Evolutionary conservation across 106 monocot genomes (phyloP).

Genomic region (Acorus calamus): DNA sequence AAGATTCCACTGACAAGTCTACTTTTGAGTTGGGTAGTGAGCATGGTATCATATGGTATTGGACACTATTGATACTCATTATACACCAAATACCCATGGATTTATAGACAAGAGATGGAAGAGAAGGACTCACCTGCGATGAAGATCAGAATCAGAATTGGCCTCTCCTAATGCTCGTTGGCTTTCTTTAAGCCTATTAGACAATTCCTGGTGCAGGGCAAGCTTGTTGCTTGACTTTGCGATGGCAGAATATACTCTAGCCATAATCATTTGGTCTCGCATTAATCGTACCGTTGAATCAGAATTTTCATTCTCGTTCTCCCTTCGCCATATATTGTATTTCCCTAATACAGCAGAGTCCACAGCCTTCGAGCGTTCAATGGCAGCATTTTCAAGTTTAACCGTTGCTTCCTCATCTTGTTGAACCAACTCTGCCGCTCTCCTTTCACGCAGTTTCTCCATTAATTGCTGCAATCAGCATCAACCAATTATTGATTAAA

Average conservation of each 20-base stretch:
- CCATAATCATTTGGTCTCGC: slow-evolving; percentile 66
- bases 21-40: too few species aligned
- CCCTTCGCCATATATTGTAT: slow-evolving; percentile 61
- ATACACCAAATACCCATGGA: too few species aligned
- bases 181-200: slow-evolving; percentile 44
- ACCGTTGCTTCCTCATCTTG: slow-evolving; percentile 36
- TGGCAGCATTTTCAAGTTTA: slow-evolving; percentile 62
- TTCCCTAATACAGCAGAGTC: slow-evolving; percentile 60
- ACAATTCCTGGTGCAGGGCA: slow-evolving; percentile 53
- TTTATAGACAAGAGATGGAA: too few species aligned
- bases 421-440: slow-evolving; percentile 41
- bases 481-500: too few species aligned
- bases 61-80: too few species aligned
- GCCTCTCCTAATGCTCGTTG: slow-evolving; percentile 58
- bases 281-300: slow-evolving; percentile 48
- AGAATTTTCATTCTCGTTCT: slow-evolving; percentile 58
- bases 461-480: slow-evolving; percentile 35
- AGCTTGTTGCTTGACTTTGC: slow-evolving; percentile 57
- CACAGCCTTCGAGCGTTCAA: slow-evolving; percentile 59
- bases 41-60: too few species aligned
- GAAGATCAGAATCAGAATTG: slow-evolving; percentile 55
- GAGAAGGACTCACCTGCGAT: slow-evolving; percentile 45
- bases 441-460: slow-evolving; percentile 46
- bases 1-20: too few species aligned
- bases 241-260: slow-evolving; percentile 48